Conservation (phyloP, 2,329 filamentous ascomycete genomes). For the Canariomyces notabilis region DNA sequence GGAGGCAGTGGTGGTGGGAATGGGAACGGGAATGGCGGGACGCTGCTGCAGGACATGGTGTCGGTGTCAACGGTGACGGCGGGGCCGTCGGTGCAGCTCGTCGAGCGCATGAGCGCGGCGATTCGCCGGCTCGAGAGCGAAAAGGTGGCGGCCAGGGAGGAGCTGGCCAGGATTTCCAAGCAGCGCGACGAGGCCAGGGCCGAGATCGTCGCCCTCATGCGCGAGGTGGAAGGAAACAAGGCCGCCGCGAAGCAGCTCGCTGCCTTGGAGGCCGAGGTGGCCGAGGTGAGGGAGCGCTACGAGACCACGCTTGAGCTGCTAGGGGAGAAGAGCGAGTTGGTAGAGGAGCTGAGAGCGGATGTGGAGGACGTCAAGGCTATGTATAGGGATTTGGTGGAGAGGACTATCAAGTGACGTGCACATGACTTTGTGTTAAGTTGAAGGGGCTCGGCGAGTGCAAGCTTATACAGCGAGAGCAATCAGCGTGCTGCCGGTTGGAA, state of each 20-base stretch:
- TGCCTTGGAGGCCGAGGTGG: slow-evolving; percentile 63
- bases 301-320: slow-evolving; percentile 90
- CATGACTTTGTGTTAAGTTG: no score
- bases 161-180: slow-evolving; percentile 70
- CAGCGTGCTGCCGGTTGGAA: not conserved
- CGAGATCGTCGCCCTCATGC: slow-evolving; percentile 87
- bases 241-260: slow-evolving; percentile 54
- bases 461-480: not conserved
- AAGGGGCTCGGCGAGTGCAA: not conserved
- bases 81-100: slow-evolving; percentile 87
- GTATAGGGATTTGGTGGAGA: slow-evolving; percentile 87
- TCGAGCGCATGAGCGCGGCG: slow-evolving; percentile 91
- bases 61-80: slow-evolving; percentile 86
- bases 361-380: slow-evolving; percentile 92
- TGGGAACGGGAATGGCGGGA: no score
- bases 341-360: slow-evolving; percentile 85
- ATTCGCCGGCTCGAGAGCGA: slow-evolving; percentile 88
- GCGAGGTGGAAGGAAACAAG: slow-evolving; percentile 70
- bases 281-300: slow-evolving; percentile 69
- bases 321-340: slow-evolving; percentile 92
- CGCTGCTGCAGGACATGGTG: slow-evolving; percentile 72
- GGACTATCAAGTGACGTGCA: slow-evolving; percentile 56
- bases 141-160: slow-evolving; percentile 83
- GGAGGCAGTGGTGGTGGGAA: no score
- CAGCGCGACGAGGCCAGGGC: slow-evolving; percentile 89